phyloP scores from a whole-genome alignment of 441 rosid species.

The Populus hybrid region DNA sequence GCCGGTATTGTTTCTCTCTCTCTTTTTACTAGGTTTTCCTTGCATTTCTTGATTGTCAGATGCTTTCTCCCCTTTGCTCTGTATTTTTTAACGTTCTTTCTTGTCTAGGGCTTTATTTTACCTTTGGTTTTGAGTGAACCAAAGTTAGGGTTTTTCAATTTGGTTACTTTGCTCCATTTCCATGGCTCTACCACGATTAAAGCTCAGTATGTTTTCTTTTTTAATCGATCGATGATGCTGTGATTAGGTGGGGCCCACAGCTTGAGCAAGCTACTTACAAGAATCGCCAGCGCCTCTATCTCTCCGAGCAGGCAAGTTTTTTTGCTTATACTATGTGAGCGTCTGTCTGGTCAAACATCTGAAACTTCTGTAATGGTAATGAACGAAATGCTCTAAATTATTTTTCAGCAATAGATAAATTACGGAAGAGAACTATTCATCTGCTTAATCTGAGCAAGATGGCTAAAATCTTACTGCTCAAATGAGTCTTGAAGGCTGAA shows the following conservation, averaged over 20 bases:
- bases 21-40: constrained; percentile 16
- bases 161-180: background rate
- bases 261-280: constrained; percentile 92
- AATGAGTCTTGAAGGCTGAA: background rate
- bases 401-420: too few species aligned
- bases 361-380: background rate
- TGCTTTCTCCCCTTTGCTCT: background rate
- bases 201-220: background rate
- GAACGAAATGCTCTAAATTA: background rate
- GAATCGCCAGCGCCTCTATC: constrained; percentile 96
- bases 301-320: constrained; percentile 81
- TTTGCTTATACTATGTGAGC: background rate
- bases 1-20: constrained; percentile 49
- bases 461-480: background rate
- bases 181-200: background rate
- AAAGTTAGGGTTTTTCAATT: constrained; percentile 2
- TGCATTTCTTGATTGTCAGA: constrained; percentile 15
- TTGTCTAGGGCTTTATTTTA: background rate
- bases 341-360: background rate
- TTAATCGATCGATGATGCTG: constrained; percentile 1
- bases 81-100: background rate
- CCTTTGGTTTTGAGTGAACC: background rate
- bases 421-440: background rate
- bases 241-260: constrained; percentile 92
- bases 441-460: background rate